phyloP scores from a whole-genome alignment of 2,329 filamentous ascomycete species.

The Sclerotinia nivalis region DNA sequence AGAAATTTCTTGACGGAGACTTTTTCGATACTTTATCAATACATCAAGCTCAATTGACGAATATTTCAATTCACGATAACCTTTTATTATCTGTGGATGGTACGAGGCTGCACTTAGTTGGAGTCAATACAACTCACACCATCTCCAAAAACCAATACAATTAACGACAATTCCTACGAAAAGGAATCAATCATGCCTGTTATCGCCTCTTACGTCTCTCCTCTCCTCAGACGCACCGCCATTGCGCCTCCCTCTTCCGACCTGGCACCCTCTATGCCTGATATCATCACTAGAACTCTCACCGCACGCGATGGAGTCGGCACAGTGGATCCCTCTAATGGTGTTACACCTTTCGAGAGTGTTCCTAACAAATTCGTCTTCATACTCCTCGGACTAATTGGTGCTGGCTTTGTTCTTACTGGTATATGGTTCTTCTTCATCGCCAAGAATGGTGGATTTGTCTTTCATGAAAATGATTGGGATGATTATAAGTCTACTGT shows the following conservation, averaged over 20 bases:
- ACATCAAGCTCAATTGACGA: neutral
- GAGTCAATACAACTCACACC: slow-evolving; percentile 13
- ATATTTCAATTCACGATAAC: neutral
- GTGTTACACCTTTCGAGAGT: slow-evolving; percentile 54
- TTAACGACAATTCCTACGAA: neutral
- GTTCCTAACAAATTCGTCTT: slow-evolving; percentile 70
- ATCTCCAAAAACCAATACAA: neutral
- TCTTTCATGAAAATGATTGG: slow-evolving; percentile 85
- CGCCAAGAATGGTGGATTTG: slow-evolving; percentile 93
- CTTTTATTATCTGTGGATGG: slow-evolving; percentile 14
- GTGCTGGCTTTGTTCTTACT: slow-evolving; percentile 69
- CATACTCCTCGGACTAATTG: slow-evolving; percentile 81
- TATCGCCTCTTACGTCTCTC: slow-evolving; percentile 32
- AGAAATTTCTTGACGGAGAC: neutral
- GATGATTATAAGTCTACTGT: slow-evolving; percentile 98
- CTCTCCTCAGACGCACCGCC: slow-evolving; percentile 31
- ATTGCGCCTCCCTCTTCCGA: slow-evolving; percentile 14
- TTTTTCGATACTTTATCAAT: neutral
- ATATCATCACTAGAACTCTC: slow-evolving; percentile 5
- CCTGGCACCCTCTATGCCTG: neutral
- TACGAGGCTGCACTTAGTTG: slow-evolving; percentile 16
- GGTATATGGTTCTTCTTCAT: slow-evolving; percentile 99
- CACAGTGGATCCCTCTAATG: slow-evolving; percentile 45
- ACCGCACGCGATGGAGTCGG: slow-evolving; percentile 26
- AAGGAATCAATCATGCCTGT: slow-evolving; percentile 35